Conservation (phyloP, 192 early-diverging fungal genomes). For the Entomortierella parvispora region DNA sequence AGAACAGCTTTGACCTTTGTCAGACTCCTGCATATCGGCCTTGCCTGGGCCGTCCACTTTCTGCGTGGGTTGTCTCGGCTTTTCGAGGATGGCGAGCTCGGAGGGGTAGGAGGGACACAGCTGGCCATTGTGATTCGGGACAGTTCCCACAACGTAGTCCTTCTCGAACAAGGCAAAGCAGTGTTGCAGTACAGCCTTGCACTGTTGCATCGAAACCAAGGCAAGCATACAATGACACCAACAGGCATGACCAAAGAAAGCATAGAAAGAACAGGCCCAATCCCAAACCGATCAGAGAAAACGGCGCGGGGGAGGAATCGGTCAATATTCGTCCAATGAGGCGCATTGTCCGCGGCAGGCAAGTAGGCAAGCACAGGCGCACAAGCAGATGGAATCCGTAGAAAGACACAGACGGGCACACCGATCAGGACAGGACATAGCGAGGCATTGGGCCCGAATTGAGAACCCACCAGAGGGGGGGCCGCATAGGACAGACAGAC, state of each 20-base stretch:
- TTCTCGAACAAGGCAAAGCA: constrained; percentile 46
- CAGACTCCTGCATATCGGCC: no score
- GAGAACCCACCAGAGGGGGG: no score
- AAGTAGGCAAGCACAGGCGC: no score
- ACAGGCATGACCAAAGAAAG: background rate
- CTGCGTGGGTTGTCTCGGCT: constrained; percentile 1
- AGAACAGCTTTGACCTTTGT: background rate
- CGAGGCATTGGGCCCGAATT: no score
- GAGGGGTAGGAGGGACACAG: constrained; percentile 47
- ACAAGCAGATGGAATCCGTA: no score
- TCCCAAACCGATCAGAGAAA: background rate
- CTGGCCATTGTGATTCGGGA: constrained; percentile 47
- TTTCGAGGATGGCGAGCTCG: constrained; percentile 42
- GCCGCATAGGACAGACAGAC: background rate
- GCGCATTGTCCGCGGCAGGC: no score
- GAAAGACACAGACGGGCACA: no score
- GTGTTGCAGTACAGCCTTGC: constrained; percentile 46
- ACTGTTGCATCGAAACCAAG: constrained; percentile 12
- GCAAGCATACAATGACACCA: no score
- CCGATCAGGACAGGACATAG: no score
- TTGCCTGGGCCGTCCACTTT: no score
- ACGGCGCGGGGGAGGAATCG: no score
- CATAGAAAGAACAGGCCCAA: background rate
- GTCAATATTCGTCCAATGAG: no score
- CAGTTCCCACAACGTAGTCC: constrained; percentile 42